These are phyloP conservation scores for Stylonectria norvegica DNA, from an alignment of 2,329 filamentous ascomycete genomes.

Conservation along the genomic window DNA sequence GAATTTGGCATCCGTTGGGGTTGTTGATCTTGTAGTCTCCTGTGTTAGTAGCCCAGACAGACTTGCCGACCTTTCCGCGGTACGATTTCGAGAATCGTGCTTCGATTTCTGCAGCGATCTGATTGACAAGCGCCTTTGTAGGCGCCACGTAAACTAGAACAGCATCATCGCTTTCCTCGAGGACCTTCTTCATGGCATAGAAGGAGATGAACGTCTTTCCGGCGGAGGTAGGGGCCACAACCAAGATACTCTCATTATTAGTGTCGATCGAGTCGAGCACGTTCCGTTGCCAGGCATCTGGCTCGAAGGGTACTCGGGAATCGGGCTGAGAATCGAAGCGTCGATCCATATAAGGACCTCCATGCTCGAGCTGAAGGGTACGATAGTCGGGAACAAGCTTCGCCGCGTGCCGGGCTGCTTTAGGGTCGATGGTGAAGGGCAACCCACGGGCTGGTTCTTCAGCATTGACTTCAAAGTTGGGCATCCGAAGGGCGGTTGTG, in stretches of 20 bases:
- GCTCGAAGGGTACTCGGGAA: constrained; percentile 64
- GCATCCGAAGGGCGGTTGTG: constrained; percentile 5
- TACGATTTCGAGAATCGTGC: constrained; percentile 69
- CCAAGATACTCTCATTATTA: constrained; percentile 65
- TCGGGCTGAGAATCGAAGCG: constrained; percentile 67
- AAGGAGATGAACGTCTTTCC: constrained; percentile 84
- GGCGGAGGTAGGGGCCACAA: constrained; percentile 73
- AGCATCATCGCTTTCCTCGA: constrained; percentile 64
- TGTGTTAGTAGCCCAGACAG: constrained; percentile 77
- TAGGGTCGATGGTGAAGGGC: constrained; percentile 7
- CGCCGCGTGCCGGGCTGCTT: not conserved
- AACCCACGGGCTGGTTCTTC: constrained; percentile 3
- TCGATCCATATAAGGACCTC: constrained; percentile 72
- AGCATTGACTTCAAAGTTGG: constrained; percentile 3
- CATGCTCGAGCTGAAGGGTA: constrained; percentile 63
- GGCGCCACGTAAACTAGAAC: constrained; percentile 77
- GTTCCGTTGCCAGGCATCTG: constrained; percentile 72
- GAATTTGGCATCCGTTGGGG: constrained; percentile 66
- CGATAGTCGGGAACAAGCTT: constrained; percentile 5
- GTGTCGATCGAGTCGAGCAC: constrained; percentile 72
- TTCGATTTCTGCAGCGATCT: constrained; percentile 76
- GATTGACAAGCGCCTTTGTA: constrained; percentile 78
- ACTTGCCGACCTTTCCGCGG: constrained; percentile 55
- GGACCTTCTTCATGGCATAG: constrained; percentile 75
- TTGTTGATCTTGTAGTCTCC: constrained; percentile 74